Base-by-base conservation (phyloP, 2,329 filamentous ascomycete genomes). In the Diaporthe capsici region DNA sequence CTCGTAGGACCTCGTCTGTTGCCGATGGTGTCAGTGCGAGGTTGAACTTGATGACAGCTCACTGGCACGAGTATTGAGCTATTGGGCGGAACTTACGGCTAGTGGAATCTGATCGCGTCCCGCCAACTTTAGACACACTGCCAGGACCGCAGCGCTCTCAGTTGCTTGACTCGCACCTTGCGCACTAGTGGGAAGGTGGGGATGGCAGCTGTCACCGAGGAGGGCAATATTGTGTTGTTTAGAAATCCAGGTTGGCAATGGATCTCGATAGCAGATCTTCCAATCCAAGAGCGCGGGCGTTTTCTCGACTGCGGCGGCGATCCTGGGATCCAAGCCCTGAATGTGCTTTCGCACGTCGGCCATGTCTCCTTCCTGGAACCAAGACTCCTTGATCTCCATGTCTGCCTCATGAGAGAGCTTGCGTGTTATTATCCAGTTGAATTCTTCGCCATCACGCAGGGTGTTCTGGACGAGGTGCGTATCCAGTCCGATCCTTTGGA, bases 261-360 rank as follows among this genome's bases (percentile, higher is more conserved):
- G 88, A 78, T 90, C 87, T 55, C 88, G 84, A 76, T 88, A 90
- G 60, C 88, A 88, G 34, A 90, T 86, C 78, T 89, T 89, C 88
- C 88, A 90, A 78, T 89, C 88, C 1, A 90, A 83, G 31, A 87
- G 86, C 3, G 82, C 80, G 34, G 84, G 82, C 12, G 86, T 89
- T 76, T 84, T 84, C 42, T 83, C 81, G n/a, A 89, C 84, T 3
- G 87, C 86, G 1, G 85, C 85, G 28, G 83, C 83, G 60, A 89
- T 87, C 28, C 83, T 82, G 0, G 86, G 87, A 79, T 88, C 87
- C 73, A 88, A 81, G 70, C 82, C 81, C 58, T 78, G 76, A 2
- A 84, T 81, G 20, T 82, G 80, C 71, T 82, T 81, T 31, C 83
- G 82, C 37, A 88, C 86, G 42, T 85, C 84, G 25, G 85, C 82